A percentile compares a stretch with the other conserved stretches of the same genome.
These are phyloP conservation scores for Isabelozyma rhagii DNA, from an alignment of 805 yeast genomes.

Conservation along the genomic window DNA sequence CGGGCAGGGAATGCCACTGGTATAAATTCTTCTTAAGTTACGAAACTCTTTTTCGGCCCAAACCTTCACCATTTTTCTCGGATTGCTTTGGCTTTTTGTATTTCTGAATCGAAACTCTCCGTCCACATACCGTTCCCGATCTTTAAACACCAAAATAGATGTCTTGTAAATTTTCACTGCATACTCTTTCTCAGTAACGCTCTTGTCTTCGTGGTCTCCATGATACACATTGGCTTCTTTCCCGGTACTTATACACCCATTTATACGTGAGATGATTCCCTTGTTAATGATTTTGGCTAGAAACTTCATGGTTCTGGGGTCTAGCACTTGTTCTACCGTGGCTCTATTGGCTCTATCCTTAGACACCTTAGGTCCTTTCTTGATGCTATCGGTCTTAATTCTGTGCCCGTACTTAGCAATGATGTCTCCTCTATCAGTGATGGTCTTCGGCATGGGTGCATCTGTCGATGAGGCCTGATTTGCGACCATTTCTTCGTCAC, in stretches of 20 bases:
- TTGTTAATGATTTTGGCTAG: slow-evolving; percentile 76
- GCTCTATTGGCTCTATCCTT: slow-evolving; percentile 92
- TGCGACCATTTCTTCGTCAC: slow-evolving; percentile 6
- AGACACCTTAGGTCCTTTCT: slow-evolving; percentile 55
- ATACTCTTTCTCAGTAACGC: slow-evolving; percentile 46
- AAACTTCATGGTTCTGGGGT: slow-evolving; percentile 87
- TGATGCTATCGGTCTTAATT: slow-evolving; percentile 61
- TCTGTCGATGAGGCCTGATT: not conserved
- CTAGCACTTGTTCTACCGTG: slow-evolving; percentile 94
- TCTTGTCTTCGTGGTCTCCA: slow-evolving; percentile 58
- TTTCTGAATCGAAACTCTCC: slow-evolving; percentile 94
- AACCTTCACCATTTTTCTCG: slow-evolving; percentile 93
- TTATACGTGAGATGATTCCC: slow-evolving; percentile 79
- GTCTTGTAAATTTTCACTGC: slow-evolving; percentile 97
- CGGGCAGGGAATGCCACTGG: slow-evolving; percentile 87
- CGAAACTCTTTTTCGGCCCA: slow-evolving; percentile 99
- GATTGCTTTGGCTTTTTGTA: slow-evolving; percentile 81
- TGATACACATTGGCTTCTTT: slow-evolving; percentile 97
- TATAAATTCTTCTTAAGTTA: slow-evolving; percentile 77
- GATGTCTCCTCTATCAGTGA: slow-evolving; percentile 42
- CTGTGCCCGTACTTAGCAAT: slow-evolving; percentile 61
- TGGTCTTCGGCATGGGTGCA: slow-evolving; percentile 18
- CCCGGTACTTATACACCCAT: slow-evolving; percentile 95
- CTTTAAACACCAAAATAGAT: slow-evolving; percentile 94
- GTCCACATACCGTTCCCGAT: slow-evolving; percentile 91